Evolutionary conservation across 1,284 basidiomycete species (phyloP), one percentile per base, ranked within the genome.

Genomic region (Tilletiaria anomala): DNA sequence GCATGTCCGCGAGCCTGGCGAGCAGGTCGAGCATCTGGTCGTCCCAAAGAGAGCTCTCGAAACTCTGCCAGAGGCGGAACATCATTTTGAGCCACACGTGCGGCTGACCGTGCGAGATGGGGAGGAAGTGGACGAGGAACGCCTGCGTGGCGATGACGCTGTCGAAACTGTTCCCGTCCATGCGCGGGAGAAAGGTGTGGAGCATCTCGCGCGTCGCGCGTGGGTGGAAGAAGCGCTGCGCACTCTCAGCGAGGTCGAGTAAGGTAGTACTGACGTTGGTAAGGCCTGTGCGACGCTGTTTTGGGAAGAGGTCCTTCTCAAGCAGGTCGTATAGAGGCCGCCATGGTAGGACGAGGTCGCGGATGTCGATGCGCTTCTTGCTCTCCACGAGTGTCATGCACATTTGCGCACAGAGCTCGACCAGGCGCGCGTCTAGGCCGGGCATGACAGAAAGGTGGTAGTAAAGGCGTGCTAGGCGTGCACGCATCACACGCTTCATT

Each of bases 291-390:
- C 35, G 41, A 31, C 50, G 73, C 51, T 83, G 75, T 46, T 78
- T 83, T 37, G 86, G 75, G 67, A 87, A 89, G 36, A 91, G 70
- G 61, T 91, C 84, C 54, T 79, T 74, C 54, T 76, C 77, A 12
- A 93, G 73, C 17, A 84, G 77, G 43, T 82, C 76, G 66, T 81
- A 87, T 4, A 91, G 72, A 1, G 85, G 82, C 56, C 78, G 76
- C 88, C 88, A 93, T 1, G 84, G 83, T 1, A 94, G 74, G 45
- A 84, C 75, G 67, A 94, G 71, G 65, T 93, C 86, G 32, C 80
- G 73, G 48, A 88, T 77, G 40, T 76, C 74, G 37, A 89, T 68
- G 57, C 80, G 79, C 64, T 78, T 78, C 69, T 80, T 80, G 39
- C 82, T 83, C n/a, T n/a, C n/a, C n/a, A n/a, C n/a, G n/a, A n/a